These are phyloP conservation scores for Noccaea bulbosa DNA, from an alignment of 345 rosid species.

Conservation along the genomic window DNA sequence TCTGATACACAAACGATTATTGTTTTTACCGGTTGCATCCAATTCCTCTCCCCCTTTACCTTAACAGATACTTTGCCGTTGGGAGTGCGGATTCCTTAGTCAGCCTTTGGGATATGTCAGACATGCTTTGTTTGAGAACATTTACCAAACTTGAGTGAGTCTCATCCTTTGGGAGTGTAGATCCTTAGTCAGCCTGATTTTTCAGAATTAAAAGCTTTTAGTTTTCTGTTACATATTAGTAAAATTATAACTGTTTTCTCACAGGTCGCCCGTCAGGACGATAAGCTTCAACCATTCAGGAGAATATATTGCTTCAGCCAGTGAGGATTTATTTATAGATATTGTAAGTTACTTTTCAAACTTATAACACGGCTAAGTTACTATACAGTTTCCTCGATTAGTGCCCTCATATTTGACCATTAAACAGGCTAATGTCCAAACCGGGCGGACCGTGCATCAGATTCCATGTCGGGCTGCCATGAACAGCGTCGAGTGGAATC, in stretches of 20 bases:
- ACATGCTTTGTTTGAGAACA: constrained; percentile 90
- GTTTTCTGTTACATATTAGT: constrained; percentile 9
- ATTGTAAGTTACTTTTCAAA: constrained; percentile 55
- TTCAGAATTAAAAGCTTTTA: neutral
- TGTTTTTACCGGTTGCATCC: neutral
- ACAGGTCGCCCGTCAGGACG: constrained; percentile 94
- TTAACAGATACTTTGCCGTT: constrained; percentile 85
- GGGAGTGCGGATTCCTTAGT: constrained; percentile 99
- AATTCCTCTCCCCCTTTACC: constrained; percentile 3
- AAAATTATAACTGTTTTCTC: constrained; percentile 24
- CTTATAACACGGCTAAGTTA: neutral
- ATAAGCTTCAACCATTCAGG: constrained; percentile 87
- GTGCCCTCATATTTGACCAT: constrained; percentile 24
- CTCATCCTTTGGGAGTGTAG: constrained; percentile 2
- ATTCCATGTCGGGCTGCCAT: constrained; percentile 95
- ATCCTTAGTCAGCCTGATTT: neutral
- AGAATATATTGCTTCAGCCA: constrained; percentile 92
- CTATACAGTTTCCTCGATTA: constrained; percentile 9
- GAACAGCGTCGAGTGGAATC: constrained; percentile 99
- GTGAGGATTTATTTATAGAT: constrained; percentile 90
- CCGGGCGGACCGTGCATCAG: constrained; percentile 86
- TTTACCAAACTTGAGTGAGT: constrained; percentile 93
- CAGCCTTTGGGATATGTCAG: constrained; percentile 96
- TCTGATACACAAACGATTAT: neutral
- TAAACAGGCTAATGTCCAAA: constrained; percentile 83